These are phyloP conservation scores for Ophiocordyceps camponoti-floridani DNA, from an alignment of 2,329 filamentous ascomycete genomes.

Conservation along the genomic window DNA sequence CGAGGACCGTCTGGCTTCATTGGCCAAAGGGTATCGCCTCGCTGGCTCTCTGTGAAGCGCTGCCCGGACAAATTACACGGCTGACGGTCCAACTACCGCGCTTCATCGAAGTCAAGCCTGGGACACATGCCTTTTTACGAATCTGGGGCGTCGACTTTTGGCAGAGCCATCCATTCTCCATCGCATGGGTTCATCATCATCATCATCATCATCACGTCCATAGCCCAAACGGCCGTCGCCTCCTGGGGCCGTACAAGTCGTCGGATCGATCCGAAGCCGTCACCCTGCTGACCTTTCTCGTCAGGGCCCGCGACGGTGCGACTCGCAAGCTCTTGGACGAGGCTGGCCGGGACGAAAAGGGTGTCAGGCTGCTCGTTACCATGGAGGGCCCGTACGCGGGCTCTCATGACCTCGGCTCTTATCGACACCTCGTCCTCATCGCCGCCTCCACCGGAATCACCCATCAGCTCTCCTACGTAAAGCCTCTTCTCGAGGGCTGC, in stretches of 20 bases:
- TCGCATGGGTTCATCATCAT: constrained; percentile 53
- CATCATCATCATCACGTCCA: constrained; percentile 20
- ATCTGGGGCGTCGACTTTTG: constrained; percentile 47
- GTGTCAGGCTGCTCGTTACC: constrained; percentile 48
- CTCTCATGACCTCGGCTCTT: constrained; percentile 73
- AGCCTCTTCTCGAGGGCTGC: constrained; percentile 53
- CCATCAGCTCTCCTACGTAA: constrained; percentile 78
- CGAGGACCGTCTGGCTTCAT: constrained; percentile 48
- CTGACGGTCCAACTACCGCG: constrained; percentile 54
- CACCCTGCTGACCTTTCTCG: constrained; percentile 57
- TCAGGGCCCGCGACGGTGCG: constrained; percentile 74
- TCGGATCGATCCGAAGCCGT: constrained; percentile 17
- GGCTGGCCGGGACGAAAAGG: constrained; percentile 35
- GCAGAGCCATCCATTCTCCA: constrained; percentile 64
- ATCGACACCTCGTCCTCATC: constrained; percentile 79
- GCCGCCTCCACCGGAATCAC: constrained; percentile 90
- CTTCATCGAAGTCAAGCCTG: constrained; percentile 46
- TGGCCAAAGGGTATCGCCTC: constrained; percentile 40
- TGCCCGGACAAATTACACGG: constrained; percentile 51
- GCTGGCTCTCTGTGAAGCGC: constrained; percentile 44
- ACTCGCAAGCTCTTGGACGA: constrained; percentile 65
- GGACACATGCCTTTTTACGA: constrained; percentile 59
- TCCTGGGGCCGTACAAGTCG: constrained; percentile 23
- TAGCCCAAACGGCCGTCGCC: constrained; percentile 13
- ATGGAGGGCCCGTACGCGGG: constrained; percentile 82